These are phyloP conservation scores for Sugiyamaella valdiviana DNA, from an alignment of 805 yeast species.

Conservation along the genomic window DNA sequence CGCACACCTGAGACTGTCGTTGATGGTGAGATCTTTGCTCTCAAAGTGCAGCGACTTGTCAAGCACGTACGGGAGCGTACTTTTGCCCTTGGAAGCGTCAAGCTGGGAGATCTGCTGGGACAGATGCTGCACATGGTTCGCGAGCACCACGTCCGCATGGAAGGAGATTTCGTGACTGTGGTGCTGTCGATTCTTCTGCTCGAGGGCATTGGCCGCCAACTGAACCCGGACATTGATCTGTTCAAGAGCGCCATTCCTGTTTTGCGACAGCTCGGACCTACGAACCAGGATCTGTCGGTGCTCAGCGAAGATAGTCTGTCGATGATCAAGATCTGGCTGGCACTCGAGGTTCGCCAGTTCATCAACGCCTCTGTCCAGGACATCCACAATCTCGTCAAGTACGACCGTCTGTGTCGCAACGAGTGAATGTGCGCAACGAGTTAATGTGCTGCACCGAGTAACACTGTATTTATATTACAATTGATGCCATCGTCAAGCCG, in stretches of 20 bases:
- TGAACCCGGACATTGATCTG: conserved; percentile 87
- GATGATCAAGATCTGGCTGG: conserved; percentile 87
- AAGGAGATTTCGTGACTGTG: conserved; percentile 91
- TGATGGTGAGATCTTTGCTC: conserved; percentile 76
- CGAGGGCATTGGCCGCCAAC: conserved; percentile 92
- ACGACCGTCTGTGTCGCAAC: conserved; percentile 63
- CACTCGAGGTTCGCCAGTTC: conserved; percentile 81
- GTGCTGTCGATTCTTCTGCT: conserved; percentile 85
- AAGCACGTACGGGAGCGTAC: conserved; percentile 77
- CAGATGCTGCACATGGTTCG: conserved; percentile 88
- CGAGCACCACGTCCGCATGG: conserved; percentile 93
- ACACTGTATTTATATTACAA: not conserved
- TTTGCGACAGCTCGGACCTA: conserved; percentile 62
- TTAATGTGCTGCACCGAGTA: not conserved
- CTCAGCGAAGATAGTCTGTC: conserved; percentile 49
- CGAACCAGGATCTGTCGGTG: conserved; percentile 32
- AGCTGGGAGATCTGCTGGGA: conserved; percentile 85
- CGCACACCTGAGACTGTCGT: conserved; percentile 90
- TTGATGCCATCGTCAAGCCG: not conserved
- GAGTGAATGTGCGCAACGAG: conserved; percentile 31
- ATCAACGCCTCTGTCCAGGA: conserved; percentile 77
- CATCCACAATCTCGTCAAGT: conserved; percentile 49
- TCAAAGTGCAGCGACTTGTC: conserved; percentile 80
- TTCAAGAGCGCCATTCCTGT: conserved; percentile 92
- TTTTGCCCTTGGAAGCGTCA: conserved; percentile 84